phyloP scores from a whole-genome alignment of 2,329 filamentous ascomycete genomes.

The Scolecobasidium constrictum region DNA sequence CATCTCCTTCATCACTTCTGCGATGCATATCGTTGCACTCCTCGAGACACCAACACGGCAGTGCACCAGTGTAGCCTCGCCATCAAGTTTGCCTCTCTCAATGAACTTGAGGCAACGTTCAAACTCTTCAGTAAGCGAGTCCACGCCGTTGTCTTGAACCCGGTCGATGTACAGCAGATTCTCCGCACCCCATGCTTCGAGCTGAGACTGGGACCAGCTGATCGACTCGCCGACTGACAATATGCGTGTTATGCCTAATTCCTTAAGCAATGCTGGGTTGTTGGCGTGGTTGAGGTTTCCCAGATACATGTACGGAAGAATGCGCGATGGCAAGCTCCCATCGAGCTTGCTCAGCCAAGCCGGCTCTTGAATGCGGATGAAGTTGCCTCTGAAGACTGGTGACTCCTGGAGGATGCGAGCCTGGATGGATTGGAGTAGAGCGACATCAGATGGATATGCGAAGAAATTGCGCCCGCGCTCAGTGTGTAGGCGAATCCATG shows the following conservation, averaged over 20 bases:
- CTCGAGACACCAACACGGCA: constrained; percentile 93
- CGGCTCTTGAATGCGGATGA: constrained; percentile 41
- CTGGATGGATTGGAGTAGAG: constrained; percentile 66
- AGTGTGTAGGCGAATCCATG: constrained; percentile 79
- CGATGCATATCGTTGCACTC: constrained; percentile 95
- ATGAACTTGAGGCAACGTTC: constrained; percentile 82
- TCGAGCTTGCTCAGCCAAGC: constrained; percentile 76
- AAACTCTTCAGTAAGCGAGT: constrained; percentile 80
- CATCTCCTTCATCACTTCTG: constrained; percentile 85
- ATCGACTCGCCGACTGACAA: constrained; percentile 86
- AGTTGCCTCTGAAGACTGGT: constrained; percentile 32
- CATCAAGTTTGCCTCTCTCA: constrained; percentile 65
- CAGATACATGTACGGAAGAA: constrained; percentile 91
- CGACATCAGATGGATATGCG: constrained; percentile 83
- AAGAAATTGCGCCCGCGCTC: constrained; percentile 86
- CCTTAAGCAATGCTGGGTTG: constrained; percentile 70
- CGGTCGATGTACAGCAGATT: constrained; percentile 73
- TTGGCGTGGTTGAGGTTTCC: constrained; percentile 91
- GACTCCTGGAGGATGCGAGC: constrained; percentile 64
- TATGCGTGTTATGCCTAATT: constrained; percentile 76
- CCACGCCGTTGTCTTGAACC: constrained; percentile 94
- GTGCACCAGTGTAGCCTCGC: constrained; percentile 83
- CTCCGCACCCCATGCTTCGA: constrained; percentile 54
- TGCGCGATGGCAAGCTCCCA: constrained; percentile 79
- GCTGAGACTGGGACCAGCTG: constrained; percentile 45